These are phyloP conservation scores for Diaporthe eres DNA, from an alignment of 2,329 filamentous ascomycete species.

Conservation along the genomic window DNA sequence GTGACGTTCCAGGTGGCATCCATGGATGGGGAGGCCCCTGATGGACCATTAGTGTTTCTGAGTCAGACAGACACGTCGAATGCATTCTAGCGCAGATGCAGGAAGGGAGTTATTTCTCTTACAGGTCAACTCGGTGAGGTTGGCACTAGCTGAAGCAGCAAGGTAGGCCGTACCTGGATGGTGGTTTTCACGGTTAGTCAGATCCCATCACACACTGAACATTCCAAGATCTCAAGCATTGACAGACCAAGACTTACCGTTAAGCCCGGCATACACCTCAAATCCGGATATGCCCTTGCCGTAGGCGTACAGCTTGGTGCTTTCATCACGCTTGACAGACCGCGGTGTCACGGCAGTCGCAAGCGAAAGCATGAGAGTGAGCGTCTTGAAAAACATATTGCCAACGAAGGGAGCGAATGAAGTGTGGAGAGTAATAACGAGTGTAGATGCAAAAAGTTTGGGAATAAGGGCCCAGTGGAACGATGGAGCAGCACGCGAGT, in stretches of 20 bases:
- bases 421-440: slow-evolving; percentile 13
- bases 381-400: slow-evolving; percentile 32
- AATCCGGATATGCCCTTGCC: slow-evolving; percentile 38
- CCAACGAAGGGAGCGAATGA: background rate
- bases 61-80: background rate
- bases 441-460: slow-evolving; percentile 4
- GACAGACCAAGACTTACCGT: slow-evolving; percentile 11
- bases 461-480: background rate
- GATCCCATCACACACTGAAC: background rate
- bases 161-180: slow-evolving; percentile 32
- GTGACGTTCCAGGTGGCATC: slow-evolving; percentile 31
- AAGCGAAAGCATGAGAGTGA: slow-evolving; percentile 34
- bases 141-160: slow-evolving; percentile 11
- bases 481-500: background rate
- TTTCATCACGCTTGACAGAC: slow-evolving; percentile 16
- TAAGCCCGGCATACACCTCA: slow-evolving; percentile 6
- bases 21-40: slow-evolving; percentile 29
- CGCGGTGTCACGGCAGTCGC: slow-evolving; percentile 24
- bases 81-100: background rate
- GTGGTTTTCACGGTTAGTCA: background rate
- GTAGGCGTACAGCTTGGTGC: slow-evolving; percentile 35
- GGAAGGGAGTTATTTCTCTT: background rate
- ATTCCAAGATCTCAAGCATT: background rate
- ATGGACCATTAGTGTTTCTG: background rate
- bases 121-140: slow-evolving; percentile 36